phyloP scores from a whole-genome alignment of 2,329 filamentous ascomycete genomes.

The Fusarium poae region DNA sequence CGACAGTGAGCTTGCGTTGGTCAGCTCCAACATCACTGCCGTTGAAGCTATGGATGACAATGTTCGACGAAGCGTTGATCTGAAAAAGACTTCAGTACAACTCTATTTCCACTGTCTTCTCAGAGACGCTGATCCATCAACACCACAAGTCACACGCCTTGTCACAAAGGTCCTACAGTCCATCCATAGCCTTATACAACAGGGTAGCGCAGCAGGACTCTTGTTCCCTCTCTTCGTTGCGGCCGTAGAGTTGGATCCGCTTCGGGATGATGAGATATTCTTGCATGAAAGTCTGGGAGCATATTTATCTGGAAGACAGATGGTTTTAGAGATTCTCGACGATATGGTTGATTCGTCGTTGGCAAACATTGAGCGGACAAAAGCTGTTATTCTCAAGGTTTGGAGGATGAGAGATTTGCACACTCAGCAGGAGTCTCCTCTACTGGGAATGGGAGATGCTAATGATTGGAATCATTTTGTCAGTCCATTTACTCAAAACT shows the following conservation, averaged over 20 bases:
- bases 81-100: slow-evolving; percentile 57
- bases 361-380: slow-evolving; percentile 59
- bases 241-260: slow-evolving; percentile 39
- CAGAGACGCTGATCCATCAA: slow-evolving; percentile 57
- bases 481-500: slow-evolving; percentile 47
- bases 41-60: slow-evolving; percentile 27
- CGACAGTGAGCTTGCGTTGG: slow-evolving; percentile 6
- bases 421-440: slow-evolving; percentile 8
- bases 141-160: slow-evolving; percentile 7
- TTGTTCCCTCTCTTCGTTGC: slow-evolving; percentile 43
- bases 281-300: neutral
- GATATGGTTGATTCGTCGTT: slow-evolving; percentile 58
- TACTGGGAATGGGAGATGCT: neutral
- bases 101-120: slow-evolving; percentile 62
- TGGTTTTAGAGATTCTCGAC: slow-evolving; percentile 45
- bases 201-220: slow-evolving; percentile 39
- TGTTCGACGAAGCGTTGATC: slow-evolving; percentile 45
- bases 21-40: neutral
- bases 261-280: slow-evolving; percentile 30
- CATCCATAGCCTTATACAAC: slow-evolving; percentile 19
- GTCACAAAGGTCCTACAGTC: slow-evolving; percentile 29
- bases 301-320: slow-evolving; percentile 26
- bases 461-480: slow-evolving; percentile 50
- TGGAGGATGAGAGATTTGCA: slow-evolving; percentile 60
- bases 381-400: slow-evolving; percentile 61